Evolutionary conservation across 2,329 filamentous ascomycete species (phyloP), one percentile per base, ranked within the genome.

Genomic region (Neofusicoccum umdonicola): DNA sequence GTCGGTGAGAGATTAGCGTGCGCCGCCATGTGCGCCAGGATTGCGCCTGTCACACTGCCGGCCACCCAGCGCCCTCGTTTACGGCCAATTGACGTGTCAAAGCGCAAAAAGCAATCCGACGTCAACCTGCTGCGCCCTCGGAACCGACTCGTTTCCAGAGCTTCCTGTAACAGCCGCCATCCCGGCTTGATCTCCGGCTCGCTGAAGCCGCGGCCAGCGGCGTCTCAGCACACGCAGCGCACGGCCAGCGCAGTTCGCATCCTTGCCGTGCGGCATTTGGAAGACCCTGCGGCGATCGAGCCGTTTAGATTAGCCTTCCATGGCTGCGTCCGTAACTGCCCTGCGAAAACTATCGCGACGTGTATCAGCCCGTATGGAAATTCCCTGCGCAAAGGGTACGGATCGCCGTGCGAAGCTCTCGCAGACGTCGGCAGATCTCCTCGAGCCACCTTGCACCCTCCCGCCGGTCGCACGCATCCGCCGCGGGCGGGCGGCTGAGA

Each of bases 1-100:
- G 61, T 63, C 61, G 61, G 61, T 60, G 63, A 65, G 63, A 60
- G 63, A 65, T 65, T 65, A 60, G 54, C 42, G 45, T 60, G 56
- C 63, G 50, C 54, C 45, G 61, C 61, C 61, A 62, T 63, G 48
- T 63, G 48, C 61, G 47, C 45, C 50, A 45, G 47, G 47, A 45
- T 52, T 52, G 48, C 61, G 19, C 44, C 47, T 61, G 63, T 65
- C 63, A 61, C 63, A 65, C 54, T 60, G 57, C 35, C 62, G 42
- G 50, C 44, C 52, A 27, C 37, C 37, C 12, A 19, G 52, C 19
- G 37, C 19, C 50, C 56, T 60, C 56, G 56, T 60, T 60, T 60
- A 60, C 54, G 54, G 47, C 47, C 54, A 52, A 61, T 61, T 61
- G 63, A 61, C 63, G 63, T 65, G 63, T 65, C 63, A 34, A 45